Percentiles rank a stretch among this genome's conserved stretches.
These are phyloP conservation scores for Monilinia polystroma DNA, from an alignment of 2,329 filamentous ascomycete species.

Conservation along the genomic window DNA sequence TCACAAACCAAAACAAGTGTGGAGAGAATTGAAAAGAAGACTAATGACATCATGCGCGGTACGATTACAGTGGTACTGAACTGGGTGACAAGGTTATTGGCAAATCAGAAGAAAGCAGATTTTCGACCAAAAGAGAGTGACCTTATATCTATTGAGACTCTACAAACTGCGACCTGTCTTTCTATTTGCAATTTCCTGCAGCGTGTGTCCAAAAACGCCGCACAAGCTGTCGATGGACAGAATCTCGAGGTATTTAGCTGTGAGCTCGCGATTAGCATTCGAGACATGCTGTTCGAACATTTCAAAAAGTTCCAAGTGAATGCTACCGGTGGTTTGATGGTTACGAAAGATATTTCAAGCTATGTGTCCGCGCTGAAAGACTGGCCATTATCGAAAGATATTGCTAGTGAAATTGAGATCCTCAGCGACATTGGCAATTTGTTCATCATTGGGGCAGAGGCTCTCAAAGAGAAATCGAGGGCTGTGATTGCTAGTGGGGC, in stretches of 20 bases:
- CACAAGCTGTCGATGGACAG: slow-evolving; percentile 72
- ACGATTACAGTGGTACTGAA: slow-evolving; percentile 64
- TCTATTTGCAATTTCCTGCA: slow-evolving; percentile 78
- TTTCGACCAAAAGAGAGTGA: slow-evolving; percentile 68
- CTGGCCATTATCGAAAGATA: slow-evolving; percentile 73
- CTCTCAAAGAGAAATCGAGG: slow-evolving; percentile 67
- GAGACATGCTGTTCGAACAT: slow-evolving; percentile 80
- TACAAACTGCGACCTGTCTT: slow-evolving; percentile 84
- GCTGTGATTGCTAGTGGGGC: slow-evolving; percentile 49
- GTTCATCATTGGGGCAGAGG: slow-evolving; percentile 88
- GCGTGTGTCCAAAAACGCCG: slow-evolving; percentile 61
- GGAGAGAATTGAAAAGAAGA: slow-evolving; percentile 65
- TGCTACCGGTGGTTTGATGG: slow-evolving; percentile 88
- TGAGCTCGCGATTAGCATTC: slow-evolving; percentile 78
- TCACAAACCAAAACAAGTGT: slow-evolving; percentile 60
- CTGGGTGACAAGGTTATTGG: slow-evolving; percentile 62
- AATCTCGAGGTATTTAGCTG: slow-evolving; percentile 81
- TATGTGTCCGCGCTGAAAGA: slow-evolving; percentile 83
- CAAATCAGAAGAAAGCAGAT: slow-evolving; percentile 67
- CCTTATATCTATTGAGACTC: slow-evolving; percentile 63
- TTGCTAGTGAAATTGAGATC: slow-evolving; percentile 72
- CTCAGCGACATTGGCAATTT: slow-evolving; percentile 91
- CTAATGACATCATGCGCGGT: slow-evolving; percentile 66
- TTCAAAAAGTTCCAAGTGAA: slow-evolving; percentile 94
- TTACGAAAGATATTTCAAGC: slow-evolving; percentile 92